Conservation (phyloP, 1,139 yeast species). For the Taphrina betulina region DNA sequence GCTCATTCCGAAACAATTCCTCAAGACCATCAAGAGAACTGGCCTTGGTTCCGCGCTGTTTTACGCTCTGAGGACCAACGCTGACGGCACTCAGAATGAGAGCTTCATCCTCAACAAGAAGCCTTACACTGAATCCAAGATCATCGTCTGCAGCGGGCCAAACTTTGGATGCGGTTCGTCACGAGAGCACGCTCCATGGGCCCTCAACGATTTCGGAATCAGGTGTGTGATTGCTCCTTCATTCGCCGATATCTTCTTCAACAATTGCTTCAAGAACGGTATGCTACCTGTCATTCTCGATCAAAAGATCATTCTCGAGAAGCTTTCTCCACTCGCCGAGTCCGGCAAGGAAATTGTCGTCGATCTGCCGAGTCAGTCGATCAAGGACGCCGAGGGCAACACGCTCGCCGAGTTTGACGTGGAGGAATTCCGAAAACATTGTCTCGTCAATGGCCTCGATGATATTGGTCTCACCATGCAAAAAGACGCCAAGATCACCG, state of each 20-base stretch:
- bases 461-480: constrained; percentile 94
- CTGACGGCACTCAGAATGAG: constrained; percentile 64
- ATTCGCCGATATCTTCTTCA: constrained; percentile 96
- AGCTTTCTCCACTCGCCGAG: constrained; percentile 65
- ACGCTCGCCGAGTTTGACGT: constrained; percentile 80
- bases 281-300: constrained; percentile 85
- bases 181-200: constrained; percentile 99
- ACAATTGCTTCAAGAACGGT: constrained; percentile 94
- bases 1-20: constrained; percentile 95
- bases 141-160: constrained; percentile 88
- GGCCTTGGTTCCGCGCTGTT: constrained; percentile 86
- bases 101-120: constrained; percentile 84
- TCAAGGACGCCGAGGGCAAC: constrained; percentile 63
- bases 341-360: constrained; percentile 70
- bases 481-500: constrained; percentile 71
- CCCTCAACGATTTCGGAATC: constrained; percentile 94
- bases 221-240: constrained; percentile 95
- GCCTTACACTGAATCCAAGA: constrained; percentile 76
- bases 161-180: constrained; percentile 99
- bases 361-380: constrained; percentile 83
- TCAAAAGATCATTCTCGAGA: constrained; percentile 58
- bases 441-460: constrained; percentile 89
- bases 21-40: constrained; percentile 95
- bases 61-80: constrained; percentile 76
- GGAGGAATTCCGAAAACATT: constrained; percentile 89